phyloP scores from a whole-genome alignment of 2,329 filamentous ascomycete genomes.

The Trichoderma simmonsii region DNA sequence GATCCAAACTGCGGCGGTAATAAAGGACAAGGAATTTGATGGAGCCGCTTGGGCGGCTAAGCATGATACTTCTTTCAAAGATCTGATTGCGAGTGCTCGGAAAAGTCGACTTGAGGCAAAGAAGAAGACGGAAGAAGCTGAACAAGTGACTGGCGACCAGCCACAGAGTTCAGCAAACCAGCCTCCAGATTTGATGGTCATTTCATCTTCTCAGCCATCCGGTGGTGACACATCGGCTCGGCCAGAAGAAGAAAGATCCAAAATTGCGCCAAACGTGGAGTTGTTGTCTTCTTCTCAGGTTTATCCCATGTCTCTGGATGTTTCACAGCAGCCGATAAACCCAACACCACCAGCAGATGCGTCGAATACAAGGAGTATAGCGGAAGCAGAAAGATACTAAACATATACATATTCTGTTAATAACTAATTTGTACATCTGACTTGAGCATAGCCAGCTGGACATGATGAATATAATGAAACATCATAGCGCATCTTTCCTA shows the following conservation, averaged over 20 bases:
- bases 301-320: neutral
- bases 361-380: neutral
- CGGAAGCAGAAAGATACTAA: neutral
- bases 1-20: constrained; percentile 38
- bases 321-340: neutral
- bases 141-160: neutral
- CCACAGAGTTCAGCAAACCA: neutral
- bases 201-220: neutral
- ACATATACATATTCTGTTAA: neutral
- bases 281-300: neutral
- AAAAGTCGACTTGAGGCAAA: constrained; percentile 47
- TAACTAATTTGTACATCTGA: neutral
- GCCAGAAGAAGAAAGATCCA: no score
- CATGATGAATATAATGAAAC: neutral
- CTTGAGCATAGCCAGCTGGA: neutral
- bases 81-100: constrained; percentile 74
- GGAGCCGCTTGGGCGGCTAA: constrained; percentile 68
- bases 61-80: constrained; percentile 73
- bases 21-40: constrained; percentile 90
- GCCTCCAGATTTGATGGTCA: neutral
- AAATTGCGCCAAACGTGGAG: neutral
- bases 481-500: neutral
- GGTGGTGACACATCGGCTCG: neutral
- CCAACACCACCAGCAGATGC: neutral
- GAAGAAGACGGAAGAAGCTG: constrained; percentile 27